Conservation (phyloP, 768 basidiomycete genomes). For the Polyporus arcularius region DNA sequence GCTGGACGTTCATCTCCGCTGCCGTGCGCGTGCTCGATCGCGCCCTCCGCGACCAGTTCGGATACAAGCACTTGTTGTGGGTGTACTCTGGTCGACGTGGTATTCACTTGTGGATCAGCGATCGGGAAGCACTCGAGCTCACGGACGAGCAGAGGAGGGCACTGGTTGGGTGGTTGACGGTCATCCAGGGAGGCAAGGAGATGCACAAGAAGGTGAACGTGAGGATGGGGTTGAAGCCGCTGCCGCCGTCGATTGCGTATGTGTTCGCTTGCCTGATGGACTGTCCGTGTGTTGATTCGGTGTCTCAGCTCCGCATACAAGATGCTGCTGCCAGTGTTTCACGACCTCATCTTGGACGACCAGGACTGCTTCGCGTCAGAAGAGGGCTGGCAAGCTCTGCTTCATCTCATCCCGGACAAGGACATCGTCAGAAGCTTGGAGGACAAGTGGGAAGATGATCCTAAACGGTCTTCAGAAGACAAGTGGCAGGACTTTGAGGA, state of each 20-base stretch:
- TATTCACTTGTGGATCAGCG: slow-evolving; percentile 97
- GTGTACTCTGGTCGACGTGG: slow-evolving; percentile 98
- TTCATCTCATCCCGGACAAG: slow-evolving; percentile 73
- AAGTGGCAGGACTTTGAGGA: slow-evolving; percentile 75
- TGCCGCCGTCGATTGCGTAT: slow-evolving; percentile 79
- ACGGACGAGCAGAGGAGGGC: slow-evolving; percentile 90
- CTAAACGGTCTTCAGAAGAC: slow-evolving; percentile 55
- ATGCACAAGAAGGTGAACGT: slow-evolving; percentile 83
- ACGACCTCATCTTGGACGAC: slow-evolving; percentile 69
- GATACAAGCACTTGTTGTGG: slow-evolving; percentile 90
- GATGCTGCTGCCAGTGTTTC: slow-evolving; percentile 47
- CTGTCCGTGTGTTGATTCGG: background rate
- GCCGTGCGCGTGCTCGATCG: slow-evolving; percentile 87
- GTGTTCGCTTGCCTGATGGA: slow-evolving; percentile 5
- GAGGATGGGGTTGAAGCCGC: slow-evolving; percentile 41
- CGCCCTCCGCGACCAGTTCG: slow-evolving; percentile 85
- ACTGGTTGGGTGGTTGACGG: slow-evolving; percentile 84
- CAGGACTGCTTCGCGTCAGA: slow-evolving; percentile 80
- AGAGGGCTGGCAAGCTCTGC: slow-evolving; percentile 71
- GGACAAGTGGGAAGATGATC: slow-evolving; percentile 57
- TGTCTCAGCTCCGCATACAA: slow-evolving; percentile 12
- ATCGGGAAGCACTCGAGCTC: slow-evolving; percentile 81
- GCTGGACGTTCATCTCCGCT: slow-evolving; percentile 93
- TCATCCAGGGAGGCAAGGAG: slow-evolving; percentile 80
- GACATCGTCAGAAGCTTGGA: slow-evolving; percentile 49